phyloP scores from a whole-genome alignment of 2,329 filamentous ascomycete genomes.

The Phyllosticta citrichinensis region DNA sequence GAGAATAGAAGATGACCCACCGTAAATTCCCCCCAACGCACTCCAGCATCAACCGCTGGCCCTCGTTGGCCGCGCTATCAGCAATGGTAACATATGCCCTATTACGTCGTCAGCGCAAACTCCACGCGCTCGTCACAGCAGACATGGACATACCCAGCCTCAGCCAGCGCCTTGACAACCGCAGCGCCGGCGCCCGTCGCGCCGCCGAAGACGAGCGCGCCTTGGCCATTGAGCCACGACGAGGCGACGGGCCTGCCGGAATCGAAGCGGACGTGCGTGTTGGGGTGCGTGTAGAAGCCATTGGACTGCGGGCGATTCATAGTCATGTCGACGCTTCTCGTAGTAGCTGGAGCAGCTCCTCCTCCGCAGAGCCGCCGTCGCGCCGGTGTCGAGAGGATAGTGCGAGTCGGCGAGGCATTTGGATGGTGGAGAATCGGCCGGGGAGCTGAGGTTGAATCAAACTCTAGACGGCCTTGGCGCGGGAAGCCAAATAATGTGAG shows the following conservation, averaged over 20 bases:
- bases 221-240: slow-evolving; percentile 14
- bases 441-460: background rate
- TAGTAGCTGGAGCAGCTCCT: too few species aligned
- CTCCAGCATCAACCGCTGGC: slow-evolving; percentile 10
- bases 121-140: background rate
- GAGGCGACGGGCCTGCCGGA: background rate
- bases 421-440: background rate
- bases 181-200: slow-evolving; percentile 18
- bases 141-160: slow-evolving; percentile 15
- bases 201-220: slow-evolving; percentile 21
- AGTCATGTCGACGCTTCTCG: background rate
- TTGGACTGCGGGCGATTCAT: background rate
- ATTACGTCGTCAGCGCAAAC: background rate
- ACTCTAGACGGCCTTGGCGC: background rate
- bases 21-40: slow-evolving; percentile 12
- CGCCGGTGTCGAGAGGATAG: background rate
- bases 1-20: slow-evolving; percentile 9
- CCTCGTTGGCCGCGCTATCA: slow-evolving; percentile 15
- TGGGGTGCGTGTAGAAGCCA: background rate
- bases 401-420: background rate
- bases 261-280: background rate
- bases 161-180: slow-evolving; percentile 16
- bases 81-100: slow-evolving; percentile 20
- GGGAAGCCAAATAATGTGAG: background rate
- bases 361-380: background rate